A percentile compares a stretch with the other conserved stretches of the same genome.
Evolutionary conservation across 2,329 filamentous ascomycete species (phyloP).

Genomic region (Septoria linicola): DNA sequence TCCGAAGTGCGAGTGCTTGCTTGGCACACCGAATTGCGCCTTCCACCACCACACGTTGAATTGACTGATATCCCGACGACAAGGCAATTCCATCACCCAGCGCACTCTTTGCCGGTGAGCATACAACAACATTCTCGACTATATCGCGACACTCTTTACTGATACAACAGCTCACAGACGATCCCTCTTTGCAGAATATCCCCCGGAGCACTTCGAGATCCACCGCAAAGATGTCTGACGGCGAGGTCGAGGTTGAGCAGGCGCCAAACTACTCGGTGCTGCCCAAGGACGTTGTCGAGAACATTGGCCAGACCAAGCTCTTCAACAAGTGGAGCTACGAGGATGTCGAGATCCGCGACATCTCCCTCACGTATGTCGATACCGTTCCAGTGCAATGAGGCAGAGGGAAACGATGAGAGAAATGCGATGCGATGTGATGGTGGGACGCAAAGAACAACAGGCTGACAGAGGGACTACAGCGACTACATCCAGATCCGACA

Average conservation of each 20-base stretch:
- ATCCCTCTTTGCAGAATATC: constrained; percentile 11
- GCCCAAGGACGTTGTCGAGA: constrained; percentile 86
- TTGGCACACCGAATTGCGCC: neutral
- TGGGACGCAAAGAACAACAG: constrained; percentile 23
- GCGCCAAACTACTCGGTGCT: constrained; percentile 74
- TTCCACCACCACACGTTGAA: constrained; percentile 5
- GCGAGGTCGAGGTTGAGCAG: constrained; percentile 95
- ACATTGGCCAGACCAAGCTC: constrained; percentile 91
- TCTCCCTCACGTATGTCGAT: constrained; percentile 90
- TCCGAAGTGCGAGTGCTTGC: too few relatives aligned
- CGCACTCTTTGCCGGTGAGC: constrained; percentile 14
- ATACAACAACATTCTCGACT: neutral
- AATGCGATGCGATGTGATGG: neutral
- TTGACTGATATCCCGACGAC: constrained; percentile 13
- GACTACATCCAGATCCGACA: constrained; percentile 99
- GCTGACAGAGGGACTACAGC: constrained; percentile 54
- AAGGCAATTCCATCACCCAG: constrained; percentile 16
- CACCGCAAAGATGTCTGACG: constrained; percentile 78
- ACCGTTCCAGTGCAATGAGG: neutral
- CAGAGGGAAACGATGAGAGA: constrained; percentile 14
- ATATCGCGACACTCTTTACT: constrained; percentile 1
- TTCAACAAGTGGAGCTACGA: constrained; percentile 99
- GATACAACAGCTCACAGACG: constrained; percentile 8
- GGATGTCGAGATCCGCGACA: constrained; percentile 99
- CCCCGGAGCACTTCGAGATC: constrained; percentile 14